Conservation (phyloP, 306 rosid genomes). For the Alnus glutinosa region DNA sequence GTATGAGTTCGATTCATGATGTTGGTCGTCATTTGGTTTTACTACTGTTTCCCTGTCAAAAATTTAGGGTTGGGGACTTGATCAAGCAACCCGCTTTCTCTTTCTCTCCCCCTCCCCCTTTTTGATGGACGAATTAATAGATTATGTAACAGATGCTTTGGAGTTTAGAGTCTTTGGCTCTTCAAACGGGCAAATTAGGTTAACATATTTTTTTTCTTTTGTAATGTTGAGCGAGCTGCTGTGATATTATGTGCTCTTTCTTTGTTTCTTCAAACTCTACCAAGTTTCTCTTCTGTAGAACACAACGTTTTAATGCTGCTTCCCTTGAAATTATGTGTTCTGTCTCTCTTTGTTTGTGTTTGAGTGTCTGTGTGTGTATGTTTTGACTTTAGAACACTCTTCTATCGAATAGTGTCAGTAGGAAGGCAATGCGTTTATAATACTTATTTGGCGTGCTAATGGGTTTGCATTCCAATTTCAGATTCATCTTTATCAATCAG, state of each 20-base stretch:
- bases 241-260: too few relatives aligned
- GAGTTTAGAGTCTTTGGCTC: background rate
- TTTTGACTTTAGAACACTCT: constrained; percentile 10
- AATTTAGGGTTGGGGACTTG: background rate
- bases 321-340: constrained; percentile 1
- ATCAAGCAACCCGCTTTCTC: background rate
- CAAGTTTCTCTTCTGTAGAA: background rate
- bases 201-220: background rate
- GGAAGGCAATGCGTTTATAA: constrained; percentile 9
- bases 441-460: constrained; percentile 15
- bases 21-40: background rate
- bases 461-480: constrained; percentile 29
- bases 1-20: background rate
- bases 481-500: constrained; percentile 26
- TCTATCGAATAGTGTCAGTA: constrained; percentile 4
- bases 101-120: background rate
- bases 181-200: background rate
- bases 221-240: too few relatives aligned
- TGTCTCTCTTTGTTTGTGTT: constrained; percentile 8
- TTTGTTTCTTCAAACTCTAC: background rate
- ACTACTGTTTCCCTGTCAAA: background rate
- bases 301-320: too few relatives aligned
- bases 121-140: background rate
- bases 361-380: constrained; percentile 1
- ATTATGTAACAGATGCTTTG: background rate